Conservation (phyloP, 129 eudicot species). For the Chrysanthemum lavandulifolium region DNA sequence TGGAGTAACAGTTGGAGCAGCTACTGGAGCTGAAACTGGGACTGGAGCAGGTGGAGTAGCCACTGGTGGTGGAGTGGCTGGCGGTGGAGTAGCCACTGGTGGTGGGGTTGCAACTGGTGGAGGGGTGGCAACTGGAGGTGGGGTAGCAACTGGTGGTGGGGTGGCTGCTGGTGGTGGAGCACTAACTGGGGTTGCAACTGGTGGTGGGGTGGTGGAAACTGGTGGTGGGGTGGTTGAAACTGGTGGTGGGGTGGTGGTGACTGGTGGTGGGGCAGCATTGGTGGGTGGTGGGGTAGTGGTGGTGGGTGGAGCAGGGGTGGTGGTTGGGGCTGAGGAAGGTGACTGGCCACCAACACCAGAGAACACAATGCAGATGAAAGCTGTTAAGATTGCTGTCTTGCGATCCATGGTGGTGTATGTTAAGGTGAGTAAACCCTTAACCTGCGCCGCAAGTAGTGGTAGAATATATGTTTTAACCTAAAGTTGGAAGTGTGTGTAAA, state of each 20-base stretch:
- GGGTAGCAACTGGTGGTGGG: conserved; percentile 25
- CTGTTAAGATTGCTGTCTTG: conserved; percentile 31
- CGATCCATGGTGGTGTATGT: conserved; percentile 44
- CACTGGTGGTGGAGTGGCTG: conserved; percentile 37
- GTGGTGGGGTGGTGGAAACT: conserved; percentile 41
- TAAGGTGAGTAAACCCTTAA: conserved; percentile 20
- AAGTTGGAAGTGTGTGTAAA: conserved; percentile 21
- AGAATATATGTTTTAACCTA: conserved; percentile 4
- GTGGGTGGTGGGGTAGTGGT: conserved; percentile 37
- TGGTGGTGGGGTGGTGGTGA: conserved; percentile 36
- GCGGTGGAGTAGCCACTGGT: conserved; percentile 41
- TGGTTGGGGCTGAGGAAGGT: conserved; percentile 62
- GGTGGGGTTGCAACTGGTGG: conserved; percentile 35
- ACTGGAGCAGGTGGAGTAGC: conserved; percentile 43
- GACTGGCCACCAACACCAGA: conserved; percentile 72
- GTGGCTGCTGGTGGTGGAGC: conserved; percentile 22
- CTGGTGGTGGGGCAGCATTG: conserved; percentile 42
- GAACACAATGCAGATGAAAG: conserved; percentile 67
- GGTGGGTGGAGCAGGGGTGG: conserved; percentile 40
- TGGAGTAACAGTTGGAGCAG: conserved; percentile 34
- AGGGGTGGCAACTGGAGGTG: conserved; percentile 37
- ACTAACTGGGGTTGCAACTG: conserved; percentile 23
- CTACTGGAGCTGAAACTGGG: conserved; percentile 31
- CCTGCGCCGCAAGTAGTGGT: conserved; percentile 23
- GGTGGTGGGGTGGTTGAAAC: conserved; percentile 38